Base-by-base conservation (phyloP, 2,329 filamentous ascomycete genomes). In the Diaporthe humulicola region DNA sequence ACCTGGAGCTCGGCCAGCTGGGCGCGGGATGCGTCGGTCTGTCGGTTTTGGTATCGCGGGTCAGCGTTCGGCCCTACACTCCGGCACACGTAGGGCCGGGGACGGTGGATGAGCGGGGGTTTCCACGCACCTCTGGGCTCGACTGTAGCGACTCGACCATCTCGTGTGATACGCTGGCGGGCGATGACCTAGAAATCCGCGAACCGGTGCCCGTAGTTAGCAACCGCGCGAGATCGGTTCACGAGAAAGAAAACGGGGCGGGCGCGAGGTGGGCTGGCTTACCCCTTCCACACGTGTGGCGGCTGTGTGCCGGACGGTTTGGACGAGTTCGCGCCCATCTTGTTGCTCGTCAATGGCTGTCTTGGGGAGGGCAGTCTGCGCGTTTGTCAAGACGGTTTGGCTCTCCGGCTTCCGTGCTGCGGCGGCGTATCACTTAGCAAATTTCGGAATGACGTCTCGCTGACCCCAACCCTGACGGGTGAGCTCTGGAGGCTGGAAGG, bases 21-120 rank as follows among this genome's bases (percentile, higher is more conserved):
- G 80, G 93, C 90, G 82, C 96, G 95, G 78, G 95, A 96, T 75
- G 93, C 92, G 87, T 98, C 96, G 85, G 94, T 96, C 96, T 98
- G 82, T 45, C 40, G 54, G 33, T 30, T 12, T 12, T n/a, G 45
- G 5, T 15, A 10, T n/a, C 14, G 22, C 12, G 3, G 64, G 64
- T 67, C 12, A 67, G 33, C 25, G 3, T 38, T 22, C 40, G 14
- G 28, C 54, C 50, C 60, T 22, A 22, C n/a, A 15, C 61, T 75
- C 66, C 38, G 54, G 66, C 70, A 56, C 58, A 14, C 25, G n/a
- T n/a, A n/a, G n/a, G n/a, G n/a, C n/a, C n/a, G 30, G 42, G 57
- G 28, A 22, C 15, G 73, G 36, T 12, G n/a, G 33, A 33, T 2
- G n/a, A 10, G 6, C 2, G 3, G 33, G 56, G 66, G 72, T 56